Evolutionary conservation across 331 rosid genomes (phyloP).

Genomic region (Pyrus hybrid): DNA sequence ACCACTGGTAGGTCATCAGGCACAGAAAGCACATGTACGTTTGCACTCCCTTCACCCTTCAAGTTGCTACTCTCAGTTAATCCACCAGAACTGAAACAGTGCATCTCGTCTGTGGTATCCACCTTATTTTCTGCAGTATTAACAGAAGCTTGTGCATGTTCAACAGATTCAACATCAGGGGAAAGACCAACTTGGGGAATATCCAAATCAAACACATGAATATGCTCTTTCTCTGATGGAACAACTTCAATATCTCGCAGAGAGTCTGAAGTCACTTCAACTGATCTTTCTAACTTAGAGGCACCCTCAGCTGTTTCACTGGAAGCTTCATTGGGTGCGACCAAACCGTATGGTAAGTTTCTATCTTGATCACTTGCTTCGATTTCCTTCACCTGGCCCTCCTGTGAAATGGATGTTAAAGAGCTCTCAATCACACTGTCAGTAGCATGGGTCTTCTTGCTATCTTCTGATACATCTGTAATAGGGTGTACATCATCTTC

Average conservation of each 20-base stretch:
- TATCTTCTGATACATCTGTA: constrained; percentile 20
- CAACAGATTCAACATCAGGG: constrained; percentile 25
- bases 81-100: constrained; percentile 14
- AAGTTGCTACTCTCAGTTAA: constrained; percentile 10
- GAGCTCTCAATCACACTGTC: constrained; percentile 18
- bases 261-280: constrained; percentile 20
- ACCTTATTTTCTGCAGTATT: constrained; percentile 14
- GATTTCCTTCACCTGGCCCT: constrained; percentile 16
- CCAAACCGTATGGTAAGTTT: constrained; percentile 11
- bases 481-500: constrained; percentile 20
- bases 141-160: constrained; percentile 6
- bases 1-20: constrained; percentile 23
- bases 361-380: constrained; percentile 16
- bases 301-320: constrained; percentile 19
- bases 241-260: constrained; percentile 20
- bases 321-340: constrained; percentile 17
- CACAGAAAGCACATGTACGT: constrained; percentile 26
- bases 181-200: constrained; percentile 17
- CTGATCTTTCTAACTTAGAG: constrained; percentile 26
- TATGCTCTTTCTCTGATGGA: constrained; percentile 21
- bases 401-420: constrained; percentile 19
- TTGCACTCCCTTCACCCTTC: constrained; percentile 29
- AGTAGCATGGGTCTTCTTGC: constrained; percentile 7
- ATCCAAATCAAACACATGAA: constrained; percentile 19
- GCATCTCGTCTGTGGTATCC: constrained; percentile 21